phyloP scores from a whole-genome alignment of 2,329 filamentous ascomycete species.

The Colletotrichum musae region DNA sequence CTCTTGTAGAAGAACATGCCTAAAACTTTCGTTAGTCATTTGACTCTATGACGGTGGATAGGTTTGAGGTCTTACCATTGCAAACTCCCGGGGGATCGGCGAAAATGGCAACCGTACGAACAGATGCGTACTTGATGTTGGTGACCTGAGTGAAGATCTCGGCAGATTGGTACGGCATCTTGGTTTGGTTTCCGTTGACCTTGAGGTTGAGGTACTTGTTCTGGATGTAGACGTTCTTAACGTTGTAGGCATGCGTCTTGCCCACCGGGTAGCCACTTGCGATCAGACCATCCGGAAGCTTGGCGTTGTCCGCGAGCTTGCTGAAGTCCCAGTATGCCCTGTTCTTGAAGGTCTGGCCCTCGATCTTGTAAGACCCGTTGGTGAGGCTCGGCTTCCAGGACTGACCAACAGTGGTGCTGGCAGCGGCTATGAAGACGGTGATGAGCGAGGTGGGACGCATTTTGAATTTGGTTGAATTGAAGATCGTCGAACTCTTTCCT shows the following conservation, averaged over 20 bases:
- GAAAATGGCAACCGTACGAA: conserved; percentile 48
- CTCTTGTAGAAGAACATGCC: conserved; percentile 51
- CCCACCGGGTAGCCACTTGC: conserved; percentile 44
- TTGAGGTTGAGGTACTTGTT: conserved; percentile 49
- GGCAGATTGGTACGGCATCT: conserved; percentile 44
- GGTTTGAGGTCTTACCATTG: conserved; percentile 44
- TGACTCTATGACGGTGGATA: no score
- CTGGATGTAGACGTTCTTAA: conserved; percentile 42
- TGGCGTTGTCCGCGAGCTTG: neutral
- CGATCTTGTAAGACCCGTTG: conserved; percentile 16
- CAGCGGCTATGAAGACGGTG: conserved; percentile 14
- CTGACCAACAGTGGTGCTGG: conserved; percentile 8
- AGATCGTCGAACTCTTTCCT: neutral
- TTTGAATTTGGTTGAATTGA: conserved; percentile 11
- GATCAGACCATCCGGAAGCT: conserved; percentile 43
- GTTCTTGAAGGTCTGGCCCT: conserved; percentile 15
- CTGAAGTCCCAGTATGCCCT: conserved; percentile 28
- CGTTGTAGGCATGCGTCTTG: conserved; percentile 33
- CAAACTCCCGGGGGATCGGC: conserved; percentile 48
- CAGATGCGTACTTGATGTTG: conserved; percentile 50
- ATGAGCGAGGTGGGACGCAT: conserved; percentile 14
- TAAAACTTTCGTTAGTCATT: conserved; percentile 20
- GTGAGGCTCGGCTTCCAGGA: conserved; percentile 8
- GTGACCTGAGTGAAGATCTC: conserved; percentile 45
- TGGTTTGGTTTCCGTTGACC: conserved; percentile 46